A percentile compares a stretch with the other conserved stretches of the same genome.
These are phyloP conservation scores for Oxalis stricta DNA, from an alignment of 441 rosid genomes.

Conservation along the genomic window DNA sequence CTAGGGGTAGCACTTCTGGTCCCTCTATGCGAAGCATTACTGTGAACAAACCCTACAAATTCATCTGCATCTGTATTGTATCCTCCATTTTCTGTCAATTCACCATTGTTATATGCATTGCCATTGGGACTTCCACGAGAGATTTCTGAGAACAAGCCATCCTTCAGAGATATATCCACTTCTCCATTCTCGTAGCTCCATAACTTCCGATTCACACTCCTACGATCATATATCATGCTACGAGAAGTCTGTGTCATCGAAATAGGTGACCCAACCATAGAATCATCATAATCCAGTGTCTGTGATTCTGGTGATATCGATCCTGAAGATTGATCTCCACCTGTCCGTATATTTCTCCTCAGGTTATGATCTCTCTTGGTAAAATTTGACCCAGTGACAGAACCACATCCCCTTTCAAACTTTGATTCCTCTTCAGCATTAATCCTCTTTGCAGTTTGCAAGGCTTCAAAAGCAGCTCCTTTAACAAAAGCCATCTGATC, in stretches of 20 bases:
- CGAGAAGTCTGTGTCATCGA: slow-evolving; percentile 34
- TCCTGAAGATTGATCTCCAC: slow-evolving; percentile 30
- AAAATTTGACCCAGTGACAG: slow-evolving; percentile 61
- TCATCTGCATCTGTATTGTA: slow-evolving; percentile 27
- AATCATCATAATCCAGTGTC: slow-evolving; percentile 59
- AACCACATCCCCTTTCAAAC: slow-evolving; percentile 43
- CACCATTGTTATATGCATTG: slow-evolving; percentile 32
- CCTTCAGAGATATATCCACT: slow-evolving; percentile 73
- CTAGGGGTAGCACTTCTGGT: slow-evolving; percentile 50
- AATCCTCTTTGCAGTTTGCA: slow-evolving; percentile 59
- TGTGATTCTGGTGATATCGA: slow-evolving; percentile 74
- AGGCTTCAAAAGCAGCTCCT: slow-evolving; percentile 79
- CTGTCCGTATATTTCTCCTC: slow-evolving; percentile 18
- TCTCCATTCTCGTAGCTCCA: slow-evolving; percentile 59
- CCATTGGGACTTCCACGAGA: slow-evolving; percentile 26
- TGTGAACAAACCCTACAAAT: slow-evolving; percentile 46
- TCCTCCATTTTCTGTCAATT: slow-evolving; percentile 20
- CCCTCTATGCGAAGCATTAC: slow-evolving; percentile 29
- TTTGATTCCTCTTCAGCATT: slow-evolving; percentile 29
- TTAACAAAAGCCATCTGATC: slow-evolving; percentile 72
- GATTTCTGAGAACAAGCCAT: slow-evolving; percentile 58
- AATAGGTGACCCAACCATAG: slow-evolving; percentile 54
- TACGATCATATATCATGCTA: slow-evolving; percentile 29
- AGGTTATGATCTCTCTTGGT: slow-evolving; percentile 26
- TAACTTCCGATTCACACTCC: slow-evolving; percentile 58